Conservation (phyloP, 2,329 filamentous ascomycete species). For the Diplodia intermedia region DNA sequence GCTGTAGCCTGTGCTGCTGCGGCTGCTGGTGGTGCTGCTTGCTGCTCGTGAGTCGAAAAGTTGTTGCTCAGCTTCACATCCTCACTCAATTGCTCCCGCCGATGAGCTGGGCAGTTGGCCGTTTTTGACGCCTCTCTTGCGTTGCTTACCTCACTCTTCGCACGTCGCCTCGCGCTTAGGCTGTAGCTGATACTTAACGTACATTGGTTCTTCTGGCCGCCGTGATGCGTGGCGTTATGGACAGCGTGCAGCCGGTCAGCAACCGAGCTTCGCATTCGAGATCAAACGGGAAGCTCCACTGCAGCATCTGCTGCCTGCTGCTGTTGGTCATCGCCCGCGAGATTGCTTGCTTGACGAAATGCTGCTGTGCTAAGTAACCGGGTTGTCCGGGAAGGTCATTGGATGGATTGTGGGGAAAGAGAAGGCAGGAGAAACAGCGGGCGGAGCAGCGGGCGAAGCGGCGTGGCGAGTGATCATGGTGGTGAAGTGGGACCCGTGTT, state of each 20-base stretch:
- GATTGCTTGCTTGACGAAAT: background rate
- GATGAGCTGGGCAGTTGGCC: background rate
- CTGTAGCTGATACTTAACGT: conserved; percentile 11
- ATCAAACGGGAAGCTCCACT: conserved; percentile 10
- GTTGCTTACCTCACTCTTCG: conserved; percentile 12
- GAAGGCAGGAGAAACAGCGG: conserved; percentile 2
- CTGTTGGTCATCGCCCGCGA: conserved; percentile 6
- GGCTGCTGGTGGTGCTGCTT: background rate
- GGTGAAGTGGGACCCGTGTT: conserved; percentile 13
- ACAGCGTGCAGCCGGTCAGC: conserved; percentile 24
- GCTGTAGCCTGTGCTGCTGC: background rate
- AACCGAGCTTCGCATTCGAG: conserved; percentile 3
- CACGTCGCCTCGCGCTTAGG: background rate
- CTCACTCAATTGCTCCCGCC: conserved; percentile 13
- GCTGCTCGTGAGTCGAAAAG: background rate
- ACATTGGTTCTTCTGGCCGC: background rate
- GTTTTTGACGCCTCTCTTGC: background rate
- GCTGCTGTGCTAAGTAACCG: conserved; percentile 14
- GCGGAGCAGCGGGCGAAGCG: conserved; percentile 2
- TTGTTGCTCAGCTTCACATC: background rate
- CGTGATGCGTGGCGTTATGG: conserved; percentile 10
- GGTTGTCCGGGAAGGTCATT: background rate
- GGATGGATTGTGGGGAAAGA: background rate
- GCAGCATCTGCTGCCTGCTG: background rate
- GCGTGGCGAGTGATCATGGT: conserved; percentile 23